Percentiles rank a stretch among this genome's conserved stretches.
phyloP scores from a whole-genome alignment of 2,329 filamentous ascomycete species.

The Trichoderma guizhouense region DNA sequence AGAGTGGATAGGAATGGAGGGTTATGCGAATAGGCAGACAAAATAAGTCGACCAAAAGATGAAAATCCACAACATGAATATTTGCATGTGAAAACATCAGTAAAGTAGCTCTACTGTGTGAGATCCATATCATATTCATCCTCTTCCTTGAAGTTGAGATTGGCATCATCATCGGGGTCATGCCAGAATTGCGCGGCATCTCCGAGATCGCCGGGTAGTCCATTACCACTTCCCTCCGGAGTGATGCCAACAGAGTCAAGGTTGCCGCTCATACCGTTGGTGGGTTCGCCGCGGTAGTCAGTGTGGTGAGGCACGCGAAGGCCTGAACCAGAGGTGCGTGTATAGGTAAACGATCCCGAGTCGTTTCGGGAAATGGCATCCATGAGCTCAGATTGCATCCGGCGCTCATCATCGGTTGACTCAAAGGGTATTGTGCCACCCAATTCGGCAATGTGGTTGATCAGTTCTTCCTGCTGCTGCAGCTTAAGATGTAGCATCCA shows the following conservation, averaged over 20 bases:
- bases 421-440: conserved; percentile 77
- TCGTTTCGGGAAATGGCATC: conserved; percentile 83
- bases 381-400: conserved; percentile 91
- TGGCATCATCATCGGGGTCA: conserved; percentile 67
- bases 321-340: conserved; percentile 76
- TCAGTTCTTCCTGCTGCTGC: conserved; percentile 83
- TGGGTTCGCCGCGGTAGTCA: conserved; percentile 78
- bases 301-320: conserved; percentile 91
- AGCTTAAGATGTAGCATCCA: conserved; percentile 91
- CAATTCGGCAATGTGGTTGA: conserved; percentile 68
- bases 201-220: conserved; percentile 44
- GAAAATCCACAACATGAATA: conserved; percentile 4
- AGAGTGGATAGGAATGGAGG: background rate
- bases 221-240: conserved; percentile 38
- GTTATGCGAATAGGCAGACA: background rate
- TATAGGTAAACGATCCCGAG: conserved; percentile 73
- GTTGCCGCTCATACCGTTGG: conserved; percentile 47
- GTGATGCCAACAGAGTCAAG: conserved; percentile 38
- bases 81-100: background rate
- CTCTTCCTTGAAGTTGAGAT: conserved; percentile 85
- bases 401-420: conserved; percentile 84
- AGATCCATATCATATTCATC: conserved; percentile 88
- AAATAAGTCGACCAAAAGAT: background rate
- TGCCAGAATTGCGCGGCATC: conserved; percentile 60
- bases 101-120: conserved; percentile 34